Conservation (phyloP, 768 basidiomycete species). For the Xerocomus spinulosus region DNA sequence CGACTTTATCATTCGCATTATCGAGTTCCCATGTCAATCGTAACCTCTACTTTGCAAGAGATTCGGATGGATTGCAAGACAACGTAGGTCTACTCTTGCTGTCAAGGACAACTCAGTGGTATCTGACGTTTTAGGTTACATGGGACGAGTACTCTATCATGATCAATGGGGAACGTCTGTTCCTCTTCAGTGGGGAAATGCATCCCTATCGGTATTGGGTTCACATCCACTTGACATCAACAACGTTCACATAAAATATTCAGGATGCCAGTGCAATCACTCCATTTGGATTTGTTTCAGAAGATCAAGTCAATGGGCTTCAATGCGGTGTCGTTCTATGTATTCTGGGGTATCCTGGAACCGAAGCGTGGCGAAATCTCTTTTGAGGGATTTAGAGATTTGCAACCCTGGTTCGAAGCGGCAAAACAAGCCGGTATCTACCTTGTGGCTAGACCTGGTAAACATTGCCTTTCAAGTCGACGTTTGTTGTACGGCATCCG, state of each 20-base stretch:
- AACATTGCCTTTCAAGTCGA: neutral
- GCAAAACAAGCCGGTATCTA: constrained; percentile 28
- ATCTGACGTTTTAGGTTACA: constrained; percentile 33
- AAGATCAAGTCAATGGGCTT: constrained; percentile 48
- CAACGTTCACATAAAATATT: neutral
- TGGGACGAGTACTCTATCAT: constrained; percentile 61
- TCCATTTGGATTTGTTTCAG: constrained; percentile 49
- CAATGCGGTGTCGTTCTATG: constrained; percentile 47
- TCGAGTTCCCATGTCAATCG: constrained; percentile 4
- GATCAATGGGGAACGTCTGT: constrained; percentile 52
- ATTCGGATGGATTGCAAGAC: constrained; percentile 13
- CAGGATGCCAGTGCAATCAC: constrained; percentile 35
- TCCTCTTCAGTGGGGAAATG: constrained; percentile 58
- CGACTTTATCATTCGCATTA: constrained; percentile 10
- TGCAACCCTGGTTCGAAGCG: constrained; percentile 28
- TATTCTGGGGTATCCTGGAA: constrained; percentile 48
- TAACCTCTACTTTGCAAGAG: constrained; percentile 14
- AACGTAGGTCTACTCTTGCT: constrained; percentile 9
- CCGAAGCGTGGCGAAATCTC: constrained; percentile 47
- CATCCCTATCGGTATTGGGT: constrained; percentile 48
- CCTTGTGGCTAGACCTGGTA: constrained; percentile 27
- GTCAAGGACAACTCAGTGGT: neutral
- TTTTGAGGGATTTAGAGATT: constrained; percentile 44
- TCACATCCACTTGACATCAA: neutral
- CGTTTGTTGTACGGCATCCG: neutral